Base-by-base conservation (phyloP, 2,329 filamentous ascomycete genomes). In the Thelonectria blattea region DNA sequence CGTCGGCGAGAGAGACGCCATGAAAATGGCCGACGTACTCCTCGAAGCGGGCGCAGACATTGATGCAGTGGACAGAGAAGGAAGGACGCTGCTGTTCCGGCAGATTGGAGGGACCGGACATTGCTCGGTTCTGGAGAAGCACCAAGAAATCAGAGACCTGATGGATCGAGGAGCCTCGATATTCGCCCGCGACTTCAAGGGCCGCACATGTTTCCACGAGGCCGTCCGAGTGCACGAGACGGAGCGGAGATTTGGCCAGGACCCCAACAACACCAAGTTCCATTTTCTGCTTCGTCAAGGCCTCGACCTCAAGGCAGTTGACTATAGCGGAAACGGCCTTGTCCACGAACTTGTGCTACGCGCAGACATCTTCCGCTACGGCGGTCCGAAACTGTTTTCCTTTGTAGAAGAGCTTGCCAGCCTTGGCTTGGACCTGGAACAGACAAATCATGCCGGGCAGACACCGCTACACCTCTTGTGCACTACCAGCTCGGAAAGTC, bases 401-500 rank as follows among this genome's bases (percentile, higher is more conserved):
- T 47, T 30, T 30, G 27, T 11, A 12, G 24, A 43, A 39, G 11
- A 46, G 5, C 57, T 72, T 3, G 1, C 69, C 0, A 45, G 7
- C 2, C 37, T 68, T 2, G 65, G 65, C 0, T 39, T 69, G 0
- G 59, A 68, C 10, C 41, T 60, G 17, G 54, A 67, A 3, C 43
- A 56, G 15, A 60, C 42, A 20, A 72, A 71, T 30, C 37, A 67
- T 12, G 45, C 58, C 2, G 67, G 66, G 0, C 65, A 64, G 14
- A 71, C 67, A 5, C 68, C 67, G 4, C 42, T 72, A 15, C 70
- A 72, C 37, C 60, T 69, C 11, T 27, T 72, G 5, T 67, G 64
- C 11, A 37, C 52, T 5, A 34, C 20, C 6, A 11, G 15, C 6
- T 42, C 18, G 11, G 10, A 24, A 2, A 18, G 20, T 2, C 9